Percentiles rank a stretch among this genome's conserved stretches.
These are phyloP conservation scores for Solanum medicagineum DNA, from an alignment of 257 asterid species.

Conservation along the genomic window DNA sequence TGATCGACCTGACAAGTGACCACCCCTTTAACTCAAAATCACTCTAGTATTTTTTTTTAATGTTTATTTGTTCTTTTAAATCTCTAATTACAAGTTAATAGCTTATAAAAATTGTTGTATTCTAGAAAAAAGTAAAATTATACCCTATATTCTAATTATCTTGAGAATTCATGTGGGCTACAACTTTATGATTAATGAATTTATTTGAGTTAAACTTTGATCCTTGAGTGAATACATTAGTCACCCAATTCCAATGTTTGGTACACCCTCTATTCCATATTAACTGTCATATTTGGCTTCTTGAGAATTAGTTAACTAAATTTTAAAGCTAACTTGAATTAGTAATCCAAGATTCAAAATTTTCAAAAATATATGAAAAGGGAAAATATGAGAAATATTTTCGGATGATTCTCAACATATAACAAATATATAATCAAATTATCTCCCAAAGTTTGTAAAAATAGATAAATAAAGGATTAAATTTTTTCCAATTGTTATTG, in stretches of 20 bases:
- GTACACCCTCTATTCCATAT: background rate
- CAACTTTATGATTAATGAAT: background rate
- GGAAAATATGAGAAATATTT: no score
- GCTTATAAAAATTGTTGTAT: background rate
- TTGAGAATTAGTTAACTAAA: background rate
- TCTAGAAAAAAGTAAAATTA: no score
- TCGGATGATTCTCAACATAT: no score
- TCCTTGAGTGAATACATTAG: background rate
- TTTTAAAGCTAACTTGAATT: background rate
- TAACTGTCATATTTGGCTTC: background rate
- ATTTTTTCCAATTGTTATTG: background rate
- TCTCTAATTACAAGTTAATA: background rate
- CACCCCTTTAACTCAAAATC: background rate
- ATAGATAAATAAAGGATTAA: no score
- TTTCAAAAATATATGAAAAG: no score
- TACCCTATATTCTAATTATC: background rate
- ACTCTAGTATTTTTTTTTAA: background rate
- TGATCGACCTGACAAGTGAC: accelerated
- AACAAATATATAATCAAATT: no score
- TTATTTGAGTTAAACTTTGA: background rate
- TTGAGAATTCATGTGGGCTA: background rate
- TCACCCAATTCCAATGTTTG: background rate
- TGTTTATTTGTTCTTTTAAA: background rate
- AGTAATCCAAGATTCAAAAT: no score
- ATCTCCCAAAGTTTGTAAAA: no score